Conservation (phyloP, 805 yeast genomes). For the Candida awuae region DNA sequence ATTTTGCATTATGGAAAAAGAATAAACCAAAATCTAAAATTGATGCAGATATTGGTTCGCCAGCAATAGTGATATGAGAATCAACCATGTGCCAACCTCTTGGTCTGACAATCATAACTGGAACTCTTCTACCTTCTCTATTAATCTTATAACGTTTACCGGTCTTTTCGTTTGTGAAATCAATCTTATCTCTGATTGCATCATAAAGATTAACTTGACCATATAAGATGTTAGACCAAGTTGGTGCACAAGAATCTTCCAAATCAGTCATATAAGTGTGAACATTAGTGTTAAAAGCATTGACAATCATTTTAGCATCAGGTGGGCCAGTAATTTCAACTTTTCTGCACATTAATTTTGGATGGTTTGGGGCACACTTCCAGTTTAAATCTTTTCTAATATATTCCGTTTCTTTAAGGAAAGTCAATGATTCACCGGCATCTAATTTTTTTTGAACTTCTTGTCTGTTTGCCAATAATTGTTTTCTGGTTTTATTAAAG, state of each 20-base stretch:
- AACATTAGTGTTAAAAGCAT: constrained; percentile 70
- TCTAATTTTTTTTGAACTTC: constrained; percentile 54
- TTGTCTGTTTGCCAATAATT: constrained; percentile 54
- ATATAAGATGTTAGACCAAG: constrained; percentile 71
- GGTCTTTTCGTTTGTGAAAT: constrained; percentile 33
- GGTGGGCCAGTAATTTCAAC: constrained; percentile 84
- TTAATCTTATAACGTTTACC: constrained; percentile 35
- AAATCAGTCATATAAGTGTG: constrained; percentile 83
- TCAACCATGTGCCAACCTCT: constrained; percentile 85
- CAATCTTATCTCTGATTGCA: constrained; percentile 62
- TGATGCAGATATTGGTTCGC: constrained; percentile 71
- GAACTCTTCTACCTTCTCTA: constrained; percentile 49
- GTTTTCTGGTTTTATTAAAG: constrained; percentile 54
- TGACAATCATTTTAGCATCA: constrained; percentile 74
- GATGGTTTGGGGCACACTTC: constrained; percentile 68
- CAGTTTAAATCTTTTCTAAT: constrained; percentile 68
- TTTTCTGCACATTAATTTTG: constrained; percentile 66
- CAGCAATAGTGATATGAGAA: constrained; percentile 61
- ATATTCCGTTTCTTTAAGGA: constrained; percentile 57
- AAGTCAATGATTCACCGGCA: constrained; percentile 52
- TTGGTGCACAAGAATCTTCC: constrained; percentile 79
- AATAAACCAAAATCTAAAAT: constrained; percentile 72
- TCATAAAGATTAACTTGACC: constrained; percentile 77
- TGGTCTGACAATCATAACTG: constrained; percentile 77
- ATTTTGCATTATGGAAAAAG: constrained; percentile 67